Evolutionary conservation across 75 land plant species (phyloP), one percentile per base, ranked within the genome.

Genomic region (Larix kaempferi): DNA sequence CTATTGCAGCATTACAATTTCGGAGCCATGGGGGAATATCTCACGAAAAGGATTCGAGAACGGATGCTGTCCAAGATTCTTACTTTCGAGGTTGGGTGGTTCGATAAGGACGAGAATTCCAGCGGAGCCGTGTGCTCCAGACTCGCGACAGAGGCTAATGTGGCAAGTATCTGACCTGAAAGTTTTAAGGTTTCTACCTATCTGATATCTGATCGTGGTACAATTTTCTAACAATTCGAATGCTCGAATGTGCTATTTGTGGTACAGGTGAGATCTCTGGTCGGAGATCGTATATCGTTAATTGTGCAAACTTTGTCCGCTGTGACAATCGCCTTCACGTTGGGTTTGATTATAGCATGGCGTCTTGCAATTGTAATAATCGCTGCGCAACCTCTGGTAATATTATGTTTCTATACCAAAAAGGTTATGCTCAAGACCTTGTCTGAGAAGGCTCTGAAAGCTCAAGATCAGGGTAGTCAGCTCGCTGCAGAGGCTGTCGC

Each of bases 71-170:
- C 78, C 3, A 88, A 86, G 57, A 83, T 95, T 11, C 76, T 95
- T 52, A 82, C 82, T 0, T 86, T 89, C 57, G 98, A 95, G 76
- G 78, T 95, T 29, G 93, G 91, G 8, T 95, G 95, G 95, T 95
- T 91, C 63, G 98, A 95, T 81, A 72, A 80, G 25, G 90, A 90
- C 2, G 88, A 93, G 76, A 91, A 95, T 75, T 76, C 88, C 6
- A 86, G 86, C 58, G 92, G 89, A 23, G 89, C 90, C 21, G 64
- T 95, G 22, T 88, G 88, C 55, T 75, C 92, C 16, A 78, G 92
- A 17, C 82, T 95, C 16, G 84, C 94, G 0, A 84, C 80, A 6
- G 93, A 89, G 29, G 93, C 95, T 77, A 90, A 83, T 73, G 79
- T 89, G 88, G 94, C 89, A 57, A 12, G 77, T 23, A 44, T 15